Percentiles rank a stretch among this genome's conserved stretches.
These are phyloP conservation scores for Huntiella abstrusa DNA, from an alignment of 2,329 filamentous ascomycete genomes.

Conservation along the genomic window DNA sequence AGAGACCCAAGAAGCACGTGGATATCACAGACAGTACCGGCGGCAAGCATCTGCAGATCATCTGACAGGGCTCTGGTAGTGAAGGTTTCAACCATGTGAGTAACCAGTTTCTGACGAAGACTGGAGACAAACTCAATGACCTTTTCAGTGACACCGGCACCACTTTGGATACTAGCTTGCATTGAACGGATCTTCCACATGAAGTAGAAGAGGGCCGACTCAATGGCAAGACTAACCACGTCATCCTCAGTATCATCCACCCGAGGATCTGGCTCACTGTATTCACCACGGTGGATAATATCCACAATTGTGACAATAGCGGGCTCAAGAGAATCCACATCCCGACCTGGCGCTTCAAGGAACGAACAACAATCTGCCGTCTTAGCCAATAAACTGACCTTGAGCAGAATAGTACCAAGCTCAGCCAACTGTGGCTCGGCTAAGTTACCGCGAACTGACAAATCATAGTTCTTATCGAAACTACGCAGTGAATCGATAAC, in stretches of 20 bases:
- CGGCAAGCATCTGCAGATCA: conserved; percentile 55
- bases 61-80: conserved; percentile 54
- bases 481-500: conserved; percentile 53
- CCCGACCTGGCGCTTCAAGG: conserved; percentile 43
- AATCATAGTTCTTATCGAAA: conserved; percentile 50
- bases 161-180: conserved; percentile 33
- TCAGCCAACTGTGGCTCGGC: conserved; percentile 45
- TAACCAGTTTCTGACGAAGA: conserved; percentile 37
- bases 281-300: conserved; percentile 55
- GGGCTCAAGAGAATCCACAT: conserved; percentile 28
- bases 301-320: conserved; percentile 52
- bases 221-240: conserved; percentile 56
- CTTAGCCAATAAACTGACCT: conserved; percentile 62
- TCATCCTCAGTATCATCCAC: conserved; percentile 63
- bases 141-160: conserved; percentile 34
- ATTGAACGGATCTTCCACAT: conserved; percentile 71
- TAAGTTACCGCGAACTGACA: conserved; percentile 53
- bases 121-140: conserved; percentile 42
- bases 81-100: conserved; percentile 47
- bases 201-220: conserved; percentile 69
- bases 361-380: conserved; percentile 61
- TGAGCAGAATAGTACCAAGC: conserved; percentile 54
- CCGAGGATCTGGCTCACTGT: conserved; percentile 48
- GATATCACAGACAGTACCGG: conserved; percentile 62
- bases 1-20: conserved; percentile 64